A percentile compares a stretch with the other conserved stretches of the same genome.
phyloP scores from a whole-genome alignment of 2,329 filamentous ascomycete species.

The Pseudocercospora crystallina region DNA sequence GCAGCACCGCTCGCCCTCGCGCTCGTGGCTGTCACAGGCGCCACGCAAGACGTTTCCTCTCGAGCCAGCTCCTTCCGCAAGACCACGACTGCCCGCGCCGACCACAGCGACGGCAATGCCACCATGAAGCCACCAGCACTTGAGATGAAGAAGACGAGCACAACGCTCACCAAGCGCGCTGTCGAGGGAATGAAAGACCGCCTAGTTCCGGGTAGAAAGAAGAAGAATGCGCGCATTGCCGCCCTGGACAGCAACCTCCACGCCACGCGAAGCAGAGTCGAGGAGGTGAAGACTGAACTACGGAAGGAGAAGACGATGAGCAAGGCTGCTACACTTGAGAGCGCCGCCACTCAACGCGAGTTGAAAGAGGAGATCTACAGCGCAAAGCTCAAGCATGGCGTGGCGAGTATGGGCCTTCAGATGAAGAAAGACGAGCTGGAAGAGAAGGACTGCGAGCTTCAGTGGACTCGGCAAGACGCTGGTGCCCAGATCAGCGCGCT shows the following conservation, averaged over 20 bases:
- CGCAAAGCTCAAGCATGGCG: no score
- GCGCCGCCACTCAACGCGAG: not conserved
- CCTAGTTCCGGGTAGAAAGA: not conserved
- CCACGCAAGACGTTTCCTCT: not conserved
- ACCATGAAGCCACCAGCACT: no score
- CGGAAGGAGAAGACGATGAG: not conserved
- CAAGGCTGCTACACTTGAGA: not conserved
- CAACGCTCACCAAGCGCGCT: slow-evolving; percentile 1
- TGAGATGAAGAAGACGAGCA: not conserved
- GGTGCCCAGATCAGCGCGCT: no score
- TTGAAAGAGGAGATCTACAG: not conserved
- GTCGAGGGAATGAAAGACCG: not conserved
- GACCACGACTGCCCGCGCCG: no score
- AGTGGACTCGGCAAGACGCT: not conserved
- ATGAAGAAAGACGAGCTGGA: not conserved
- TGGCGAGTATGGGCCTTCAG: no score
- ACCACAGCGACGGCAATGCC: no score
- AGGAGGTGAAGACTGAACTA: not conserved
- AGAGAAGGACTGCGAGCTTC: not conserved
- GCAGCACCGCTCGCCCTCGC: no score
- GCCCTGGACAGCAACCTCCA: no score
- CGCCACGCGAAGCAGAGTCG: not conserved
- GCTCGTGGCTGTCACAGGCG: not conserved
- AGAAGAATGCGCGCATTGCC: slow-evolving; percentile 1
- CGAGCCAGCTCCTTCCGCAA: not conserved